Evolutionary conservation across 179 eudicot species (phyloP).

Genomic region (Silene vulgaris): DNA sequence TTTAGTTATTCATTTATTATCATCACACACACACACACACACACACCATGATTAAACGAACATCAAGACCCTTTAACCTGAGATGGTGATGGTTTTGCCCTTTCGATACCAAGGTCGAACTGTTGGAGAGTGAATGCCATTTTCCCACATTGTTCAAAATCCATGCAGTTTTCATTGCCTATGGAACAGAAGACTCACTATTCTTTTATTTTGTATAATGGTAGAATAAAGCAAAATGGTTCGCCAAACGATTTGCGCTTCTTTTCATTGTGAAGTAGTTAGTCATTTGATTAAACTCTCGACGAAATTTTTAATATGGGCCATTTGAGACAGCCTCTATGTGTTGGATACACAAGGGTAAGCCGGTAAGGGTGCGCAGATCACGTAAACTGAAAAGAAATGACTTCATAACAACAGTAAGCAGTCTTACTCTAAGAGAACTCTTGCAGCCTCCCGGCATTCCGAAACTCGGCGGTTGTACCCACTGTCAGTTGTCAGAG

Average conservation of each 20-base stretch:
- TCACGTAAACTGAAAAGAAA: not conserved
- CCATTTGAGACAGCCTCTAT: not conserved
- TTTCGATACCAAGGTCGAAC: no score
- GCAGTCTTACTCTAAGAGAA: conserved; percentile 62
- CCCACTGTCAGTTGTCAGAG: conserved; percentile 69
- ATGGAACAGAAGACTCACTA: not conserved
- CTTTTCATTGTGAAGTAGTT: not conserved
- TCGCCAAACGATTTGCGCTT: not conserved
- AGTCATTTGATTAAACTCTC: not conserved
- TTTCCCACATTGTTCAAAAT: no score
- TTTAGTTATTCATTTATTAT: not conserved
- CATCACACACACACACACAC: not conserved
- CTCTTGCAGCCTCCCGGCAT: conserved; percentile 80
- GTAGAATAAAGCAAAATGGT: not conserved
- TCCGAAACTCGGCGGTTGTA: conserved; percentile 82
- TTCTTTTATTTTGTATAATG: not conserved
- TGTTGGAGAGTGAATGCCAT: no score
- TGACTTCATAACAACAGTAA: not conserved
- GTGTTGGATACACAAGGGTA: not conserved
- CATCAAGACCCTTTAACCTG: not conserved
- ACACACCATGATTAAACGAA: not conserved
- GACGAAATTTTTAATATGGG: not conserved
- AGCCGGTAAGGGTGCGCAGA: not conserved
- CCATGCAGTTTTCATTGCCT: not conserved
- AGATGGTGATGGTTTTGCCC: no score